Evolutionary conservation across 2,329 filamentous ascomycete genomes (phyloP), one percentile per base, ranked within the genome.

Genomic region (Kalaharituber pfeilii): DNA sequence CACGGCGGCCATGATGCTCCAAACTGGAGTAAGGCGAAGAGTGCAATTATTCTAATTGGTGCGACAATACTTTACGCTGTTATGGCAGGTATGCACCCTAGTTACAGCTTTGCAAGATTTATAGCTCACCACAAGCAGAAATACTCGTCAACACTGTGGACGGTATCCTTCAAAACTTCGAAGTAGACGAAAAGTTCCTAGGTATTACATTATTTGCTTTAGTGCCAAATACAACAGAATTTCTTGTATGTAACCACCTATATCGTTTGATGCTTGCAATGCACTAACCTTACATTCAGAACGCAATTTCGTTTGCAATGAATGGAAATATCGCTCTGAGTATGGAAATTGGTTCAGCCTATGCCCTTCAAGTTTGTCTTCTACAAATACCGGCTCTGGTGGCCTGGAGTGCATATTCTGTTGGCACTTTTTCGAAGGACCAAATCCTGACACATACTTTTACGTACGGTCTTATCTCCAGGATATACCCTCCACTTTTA

Each of bases 291-390:
- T 26, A 28, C 22, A 27, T 52, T 30, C 56, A 87, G 81, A 98
- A 98, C 69, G 91, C 89, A 67, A 98, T 98, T 56, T 95, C 88
- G 0, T 98, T 98, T 67, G 91, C 91, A 53, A 98, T 98, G 89
- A 96, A 98, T 66, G 91, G 91, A 57, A 98, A 98, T 68, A 96
- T 98, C 68, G 91, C 91, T 0, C 73, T 98, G 18, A 95, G 87
- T 33, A 98, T 98, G 91, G 91, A 98, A 66, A 98, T 98, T 62
- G 91, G 91, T 62, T 95, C 88, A 0, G 89, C 89, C 1, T 98
- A 98, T 66, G 91, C 91, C 1, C 74, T 98, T 44, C 91, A 98
- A 69, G 91, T 98, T 50, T 95, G 89, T 66, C 75, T 98, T 26
- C 75, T 98, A 20, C 91, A 98, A 66, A 88, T 96, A 20, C 91